Conservation (phyloP, 495 filamentous ascomycete species). For the Trichoderma asperelloides region DNA sequence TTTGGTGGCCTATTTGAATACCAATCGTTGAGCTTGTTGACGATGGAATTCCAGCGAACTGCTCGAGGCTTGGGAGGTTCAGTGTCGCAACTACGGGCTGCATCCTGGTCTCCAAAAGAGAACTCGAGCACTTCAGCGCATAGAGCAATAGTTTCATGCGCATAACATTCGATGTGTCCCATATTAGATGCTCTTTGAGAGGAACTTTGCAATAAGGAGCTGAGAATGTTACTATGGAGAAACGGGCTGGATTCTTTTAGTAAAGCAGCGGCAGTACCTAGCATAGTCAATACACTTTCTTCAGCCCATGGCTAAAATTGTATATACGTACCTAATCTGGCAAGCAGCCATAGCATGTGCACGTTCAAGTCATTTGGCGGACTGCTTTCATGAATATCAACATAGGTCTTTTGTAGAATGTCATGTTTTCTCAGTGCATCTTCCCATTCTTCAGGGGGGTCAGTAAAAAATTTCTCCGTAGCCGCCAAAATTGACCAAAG, state of each 20-base stretch:
- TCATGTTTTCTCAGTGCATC: not conserved
- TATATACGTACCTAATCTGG: not conserved
- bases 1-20: not conserved
- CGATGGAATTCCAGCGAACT: conserved; percentile 4
- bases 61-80: not conserved
- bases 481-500: not conserved
- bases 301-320: too few relatives aligned
- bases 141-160: not conserved
- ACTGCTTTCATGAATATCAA: not conserved
- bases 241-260: not conserved
- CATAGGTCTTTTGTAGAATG: not conserved
- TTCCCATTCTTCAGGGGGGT: not conserved
- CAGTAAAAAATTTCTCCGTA: not conserved
- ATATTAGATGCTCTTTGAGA: not conserved
- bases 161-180: not conserved
- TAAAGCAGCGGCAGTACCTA: not conserved
- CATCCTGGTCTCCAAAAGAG: not conserved
- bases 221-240: not conserved
- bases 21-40: not conserved
- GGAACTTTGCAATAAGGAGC: not conserved
- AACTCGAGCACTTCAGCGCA: conserved; percentile 7
- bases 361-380: not conserved
- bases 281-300: not conserved
- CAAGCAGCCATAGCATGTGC: not conserved
- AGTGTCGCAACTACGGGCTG: not conserved